Percentiles rank a stretch among this genome's conserved stretches.
Evolutionary conservation across 805 yeast species (phyloP).

Genomic region (Barnettozyma botsteinii): DNA sequence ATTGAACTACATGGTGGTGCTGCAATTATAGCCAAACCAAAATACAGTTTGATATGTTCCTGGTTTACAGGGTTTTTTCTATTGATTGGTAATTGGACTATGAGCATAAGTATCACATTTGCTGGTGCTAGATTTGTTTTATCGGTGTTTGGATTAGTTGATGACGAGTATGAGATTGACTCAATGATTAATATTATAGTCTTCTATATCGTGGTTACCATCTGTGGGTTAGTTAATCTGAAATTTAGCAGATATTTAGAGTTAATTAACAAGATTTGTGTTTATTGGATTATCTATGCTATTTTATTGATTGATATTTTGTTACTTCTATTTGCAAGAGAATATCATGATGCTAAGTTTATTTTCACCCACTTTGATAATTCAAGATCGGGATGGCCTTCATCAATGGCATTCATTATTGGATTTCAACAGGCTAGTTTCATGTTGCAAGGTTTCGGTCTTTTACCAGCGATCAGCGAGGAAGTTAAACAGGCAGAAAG

Average conservation of each 20-base stretch:
- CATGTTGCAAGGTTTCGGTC: constrained; percentile 78
- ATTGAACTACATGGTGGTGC: constrained; percentile 75
- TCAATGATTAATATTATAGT: constrained; percentile 49
- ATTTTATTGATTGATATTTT: constrained; percentile 62
- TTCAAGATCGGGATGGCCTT: constrained; percentile 71
- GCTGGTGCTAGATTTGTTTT: constrained; percentile 72
- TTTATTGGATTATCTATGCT: constrained; percentile 71
- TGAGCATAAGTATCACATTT: constrained; percentile 66
- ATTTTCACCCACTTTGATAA: constrained; percentile 67
- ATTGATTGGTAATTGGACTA: constrained; percentile 71
- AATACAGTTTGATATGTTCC: constrained; percentile 50
- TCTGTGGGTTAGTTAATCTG: constrained; percentile 60
- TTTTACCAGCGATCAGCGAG: constrained; percentile 75
- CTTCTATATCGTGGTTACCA: constrained; percentile 47
- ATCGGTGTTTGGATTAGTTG: constrained; percentile 57
- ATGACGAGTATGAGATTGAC: constrained; percentile 54
- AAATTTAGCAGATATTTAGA: constrained; percentile 57
- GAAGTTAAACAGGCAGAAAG: constrained; percentile 73
- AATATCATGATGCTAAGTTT: constrained; percentile 52
- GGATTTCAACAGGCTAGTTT: constrained; percentile 77
- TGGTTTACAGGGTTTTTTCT: constrained; percentile 81
- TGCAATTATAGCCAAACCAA: constrained; percentile 58
- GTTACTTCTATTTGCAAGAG: constrained; percentile 48
- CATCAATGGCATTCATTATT: constrained; percentile 61
- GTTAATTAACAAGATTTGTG: constrained; percentile 57